Percentiles rank a stretch among this genome's conserved stretches.
These are phyloP conservation scores for Aspergillus incahuasiensis DNA, from an alignment of 495 filamentous ascomycete genomes.

Conservation along the genomic window DNA sequence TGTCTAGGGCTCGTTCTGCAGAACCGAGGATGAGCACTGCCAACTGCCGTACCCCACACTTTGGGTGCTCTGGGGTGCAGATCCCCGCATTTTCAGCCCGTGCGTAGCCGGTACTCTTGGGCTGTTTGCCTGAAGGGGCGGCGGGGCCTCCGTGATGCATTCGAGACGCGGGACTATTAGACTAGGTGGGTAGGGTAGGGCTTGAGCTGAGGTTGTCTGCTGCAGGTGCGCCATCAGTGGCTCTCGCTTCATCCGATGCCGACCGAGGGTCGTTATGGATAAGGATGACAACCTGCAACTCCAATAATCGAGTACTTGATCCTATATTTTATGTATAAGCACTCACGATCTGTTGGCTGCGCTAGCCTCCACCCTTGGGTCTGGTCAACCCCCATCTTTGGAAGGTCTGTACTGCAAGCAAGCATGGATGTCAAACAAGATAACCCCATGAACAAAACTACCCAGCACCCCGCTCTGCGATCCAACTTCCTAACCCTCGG, in stretches of 20 bases:
- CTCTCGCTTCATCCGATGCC: no score
- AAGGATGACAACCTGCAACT: no score
- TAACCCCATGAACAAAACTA: no score
- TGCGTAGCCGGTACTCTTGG: neutral
- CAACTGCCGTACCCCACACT: neutral
- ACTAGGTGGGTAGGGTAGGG: no score
- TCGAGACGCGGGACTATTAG: neutral
- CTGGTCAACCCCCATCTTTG: neutral
- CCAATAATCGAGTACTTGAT: no score
- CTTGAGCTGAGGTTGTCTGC: no score
- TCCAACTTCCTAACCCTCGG: no score
- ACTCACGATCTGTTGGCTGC: neutral
- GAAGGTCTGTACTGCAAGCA: no score
- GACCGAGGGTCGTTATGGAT: no score
- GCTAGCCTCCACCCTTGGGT: neutral
- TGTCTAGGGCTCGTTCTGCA: neutral
- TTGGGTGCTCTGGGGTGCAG: neutral
- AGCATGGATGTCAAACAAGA: no score
- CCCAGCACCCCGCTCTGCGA: neutral
- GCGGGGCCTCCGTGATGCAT: neutral
- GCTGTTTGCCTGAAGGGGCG: neutral
- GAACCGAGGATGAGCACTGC: constrained; percentile 3
- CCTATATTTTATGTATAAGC: no score
- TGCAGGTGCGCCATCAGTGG: no score
- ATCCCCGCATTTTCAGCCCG: neutral